Evolutionary conservation across 1,139 yeast genomes (phyloP), one percentile per base, ranked within the genome.

Genomic region (Wickerhamomyces sp.): DNA sequence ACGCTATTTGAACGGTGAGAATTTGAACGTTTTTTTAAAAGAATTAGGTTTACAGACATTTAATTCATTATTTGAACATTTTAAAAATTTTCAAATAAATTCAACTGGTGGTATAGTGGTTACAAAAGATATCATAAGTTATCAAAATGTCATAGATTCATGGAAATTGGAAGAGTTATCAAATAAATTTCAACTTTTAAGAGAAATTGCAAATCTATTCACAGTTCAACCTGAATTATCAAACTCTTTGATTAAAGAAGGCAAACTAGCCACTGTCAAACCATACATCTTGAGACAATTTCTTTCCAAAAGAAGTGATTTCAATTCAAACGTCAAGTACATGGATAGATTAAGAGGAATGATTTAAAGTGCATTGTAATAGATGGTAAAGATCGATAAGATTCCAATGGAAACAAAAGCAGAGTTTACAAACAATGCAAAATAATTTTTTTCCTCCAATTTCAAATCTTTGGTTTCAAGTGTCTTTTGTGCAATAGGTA

Each of bases 111-210:
- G 95, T 19, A 70, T 82, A 39, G 75, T 83, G 14, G 71, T 86
- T n/a, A 83, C 95, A 1, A 82, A 83, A 44, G 97, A 89, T 60
- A 78, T 85, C 6, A 82, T 85, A 30, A 73, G 85, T 24, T 87
- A 82, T 54, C 93, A 86, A 54, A 72, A 79, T 14, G 70, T 75
- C 0, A 73, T 89, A 35, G 93, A 82, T 41, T 68, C 64, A 30
- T 86, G 95, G 91, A 68, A 66, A 6, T 66, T 84, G 20, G 68
- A 70, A 3, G 79, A 74, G 35, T 62, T 88, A 26, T 68, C 80
- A n/a, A 84, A 78, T 27, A 72, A 75, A 36, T 87, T 84, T 61
- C 77, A 75, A 33, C 67, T 87, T 10, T 62, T 89, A 44, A 78
- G 87, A 52, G 95, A 88, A 46, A 75, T 89, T 41, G 89, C 93